phyloP scores from a whole-genome alignment of 306 rosid species.

The Quercus cerris region DNA sequence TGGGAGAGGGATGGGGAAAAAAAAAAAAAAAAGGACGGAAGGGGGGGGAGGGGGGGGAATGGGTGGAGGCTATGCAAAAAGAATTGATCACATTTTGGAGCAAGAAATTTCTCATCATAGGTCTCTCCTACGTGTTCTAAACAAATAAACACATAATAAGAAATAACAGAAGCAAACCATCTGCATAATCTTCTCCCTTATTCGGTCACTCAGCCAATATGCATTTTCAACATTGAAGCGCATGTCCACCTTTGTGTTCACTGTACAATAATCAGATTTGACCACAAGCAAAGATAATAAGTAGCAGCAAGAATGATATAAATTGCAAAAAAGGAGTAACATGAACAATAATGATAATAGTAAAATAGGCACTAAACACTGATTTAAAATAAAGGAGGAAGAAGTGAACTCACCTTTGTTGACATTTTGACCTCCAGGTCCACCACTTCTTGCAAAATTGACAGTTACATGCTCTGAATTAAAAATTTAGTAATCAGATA shows the following conservation, averaged over 20 bases:
- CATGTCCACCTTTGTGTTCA: constrained; percentile 98
- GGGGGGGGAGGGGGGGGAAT: no score
- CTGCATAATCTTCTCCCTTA: constrained; percentile 80
- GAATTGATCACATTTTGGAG: no score
- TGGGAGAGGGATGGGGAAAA: no score
- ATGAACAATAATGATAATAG: neutral
- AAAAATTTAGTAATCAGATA: neutral
- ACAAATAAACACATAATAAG: neutral
- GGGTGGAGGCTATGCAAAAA: no score
- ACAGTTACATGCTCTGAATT: constrained; percentile 72
- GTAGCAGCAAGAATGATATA: constrained; percentile 5
- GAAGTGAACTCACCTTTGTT: constrained; percentile 61
- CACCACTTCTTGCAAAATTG: constrained; percentile 90
- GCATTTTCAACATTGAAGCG: constrained; percentile 85
- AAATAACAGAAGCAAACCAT: constrained; percentile 44
- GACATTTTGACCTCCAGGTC: constrained; percentile 97
- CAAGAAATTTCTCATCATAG: no score
- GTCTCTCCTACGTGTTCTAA: neutral
- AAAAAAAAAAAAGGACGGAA: no score
- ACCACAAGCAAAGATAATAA: neutral
- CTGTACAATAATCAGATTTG: constrained; percentile 35
- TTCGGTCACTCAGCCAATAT: constrained; percentile 70
- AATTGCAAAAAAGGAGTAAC: constrained; percentile 2
- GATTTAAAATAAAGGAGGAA: neutral
- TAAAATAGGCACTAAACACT: neutral